A percentile compares a stretch with the other conserved stretches of the same genome.
Conservation (phyloP, 148 eudicot species). For the Vaccinium corymbosum region DNA sequence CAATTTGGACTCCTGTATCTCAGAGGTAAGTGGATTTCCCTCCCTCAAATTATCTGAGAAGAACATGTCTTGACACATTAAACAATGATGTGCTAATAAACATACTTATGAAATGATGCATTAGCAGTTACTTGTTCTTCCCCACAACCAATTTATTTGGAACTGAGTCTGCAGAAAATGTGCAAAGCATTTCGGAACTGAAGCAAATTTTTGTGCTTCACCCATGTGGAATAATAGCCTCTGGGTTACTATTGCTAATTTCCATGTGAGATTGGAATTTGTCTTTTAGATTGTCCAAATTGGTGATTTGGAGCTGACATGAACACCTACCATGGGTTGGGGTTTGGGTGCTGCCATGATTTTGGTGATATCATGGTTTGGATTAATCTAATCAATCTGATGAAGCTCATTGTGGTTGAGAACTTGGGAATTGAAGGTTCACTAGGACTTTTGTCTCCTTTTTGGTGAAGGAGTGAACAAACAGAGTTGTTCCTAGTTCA, state of each 20-base stretch:
- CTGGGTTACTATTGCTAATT: not conserved
- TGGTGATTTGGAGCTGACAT: not conserved
- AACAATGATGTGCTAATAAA: not conserved
- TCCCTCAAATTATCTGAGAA: not conserved
- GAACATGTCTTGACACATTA: not conserved
- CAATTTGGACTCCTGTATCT: conserved; percentile 12
- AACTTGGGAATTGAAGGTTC: not conserved
- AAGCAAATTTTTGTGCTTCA: not conserved
- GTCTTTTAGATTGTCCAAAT: not conserved
- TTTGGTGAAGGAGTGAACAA: not conserved
- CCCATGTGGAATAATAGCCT: not conserved
- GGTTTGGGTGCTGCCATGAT: not conserved
- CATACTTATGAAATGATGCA: not conserved
- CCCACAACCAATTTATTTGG: conserved; percentile 24
- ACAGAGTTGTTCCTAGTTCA: not conserved
- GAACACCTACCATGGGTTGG: not conserved
- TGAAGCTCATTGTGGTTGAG: not conserved
- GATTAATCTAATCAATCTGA: not conserved
- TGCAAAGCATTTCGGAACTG: not conserved
- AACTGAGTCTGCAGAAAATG: conserved; percentile 30
- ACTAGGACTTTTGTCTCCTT: not conserved
- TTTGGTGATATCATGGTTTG: not conserved
- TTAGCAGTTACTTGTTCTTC: conserved; percentile 35
- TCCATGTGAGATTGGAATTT: not conserved
- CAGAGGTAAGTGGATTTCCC: conserved; percentile 32